Evolutionary conservation across 257 asterid species (phyloP).

Genomic region (Solanum habrochaites): DNA sequence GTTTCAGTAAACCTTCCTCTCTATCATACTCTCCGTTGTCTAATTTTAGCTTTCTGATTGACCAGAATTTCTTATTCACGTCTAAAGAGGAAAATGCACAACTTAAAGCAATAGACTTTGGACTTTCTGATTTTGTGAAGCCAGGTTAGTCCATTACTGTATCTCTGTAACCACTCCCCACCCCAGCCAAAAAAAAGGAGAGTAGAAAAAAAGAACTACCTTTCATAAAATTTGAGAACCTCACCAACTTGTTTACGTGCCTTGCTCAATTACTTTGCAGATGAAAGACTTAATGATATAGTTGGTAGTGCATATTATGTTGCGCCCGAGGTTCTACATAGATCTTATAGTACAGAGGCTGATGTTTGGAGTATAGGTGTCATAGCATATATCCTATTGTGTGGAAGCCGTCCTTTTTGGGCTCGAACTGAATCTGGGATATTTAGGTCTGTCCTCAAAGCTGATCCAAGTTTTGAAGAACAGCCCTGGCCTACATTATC

Average conservation of each 20-base stretch:
- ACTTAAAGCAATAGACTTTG: slow-evolving; percentile 93
- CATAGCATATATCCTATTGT: slow-evolving; percentile 64
- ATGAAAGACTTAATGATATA: slow-evolving; percentile 86
- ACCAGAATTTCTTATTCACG: slow-evolving; percentile 80
- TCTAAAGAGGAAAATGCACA: slow-evolving; percentile 67
- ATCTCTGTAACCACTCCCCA: not conserved
- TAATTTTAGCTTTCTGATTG: slow-evolving; percentile 27
- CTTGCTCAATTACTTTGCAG: slow-evolving; percentile 21
- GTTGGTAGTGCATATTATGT: slow-evolving; percentile 98
- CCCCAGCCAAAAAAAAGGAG: not conserved
- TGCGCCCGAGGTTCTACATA: slow-evolving; percentile 92
- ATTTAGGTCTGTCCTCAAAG: slow-evolving; percentile 82
- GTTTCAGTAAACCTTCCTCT: not conserved
- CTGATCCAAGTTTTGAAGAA: slow-evolving; percentile 77
- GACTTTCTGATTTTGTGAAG: slow-evolving; percentile 86
- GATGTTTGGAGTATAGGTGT: slow-evolving; percentile 98
- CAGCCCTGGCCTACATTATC: slow-evolving; percentile 87
- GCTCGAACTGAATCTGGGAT: slow-evolving; percentile 94
- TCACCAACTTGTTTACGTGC: not conserved
- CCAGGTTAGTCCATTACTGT: slow-evolving; percentile 47
- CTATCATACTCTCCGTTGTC: not conserved
- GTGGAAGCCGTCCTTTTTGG: slow-evolving; percentile 97
- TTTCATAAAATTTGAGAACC: not conserved
- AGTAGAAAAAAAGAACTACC: not conserved
- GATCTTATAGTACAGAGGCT: slow-evolving; percentile 87